Evolutionary conservation across 768 basidiomycete species (phyloP).

Genomic region (Hysterangium stoloniferum): DNA sequence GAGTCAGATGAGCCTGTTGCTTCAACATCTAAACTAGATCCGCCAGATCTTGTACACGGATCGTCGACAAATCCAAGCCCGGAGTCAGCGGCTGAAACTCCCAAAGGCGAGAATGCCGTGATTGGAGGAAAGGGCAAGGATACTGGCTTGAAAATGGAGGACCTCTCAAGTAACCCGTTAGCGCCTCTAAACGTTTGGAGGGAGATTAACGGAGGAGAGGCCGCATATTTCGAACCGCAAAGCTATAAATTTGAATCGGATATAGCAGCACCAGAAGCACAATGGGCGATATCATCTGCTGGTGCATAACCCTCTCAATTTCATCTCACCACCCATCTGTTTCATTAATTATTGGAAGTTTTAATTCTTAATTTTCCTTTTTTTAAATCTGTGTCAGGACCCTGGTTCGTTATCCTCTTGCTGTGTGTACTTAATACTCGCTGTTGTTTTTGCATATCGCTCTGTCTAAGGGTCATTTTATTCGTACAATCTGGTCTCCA

Average conservation of each 20-base stretch:
- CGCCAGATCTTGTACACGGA: constrained; percentile 63
- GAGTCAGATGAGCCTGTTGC: constrained; percentile 48
- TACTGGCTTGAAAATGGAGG: constrained; percentile 35
- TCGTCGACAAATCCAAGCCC: constrained; percentile 75
- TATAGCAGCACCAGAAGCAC: constrained; percentile 57
- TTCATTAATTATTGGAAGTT: constrained; percentile 4
- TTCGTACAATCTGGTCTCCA: background rate
- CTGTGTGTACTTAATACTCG: constrained; percentile 12
- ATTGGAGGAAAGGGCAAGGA: constrained; percentile 17
- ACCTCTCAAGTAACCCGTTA: constrained; percentile 30
- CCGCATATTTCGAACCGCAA: constrained; percentile 48
- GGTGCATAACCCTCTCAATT: constrained; percentile 6
- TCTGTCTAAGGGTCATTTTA: background rate
- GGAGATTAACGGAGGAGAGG: constrained; percentile 72
- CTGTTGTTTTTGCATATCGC: constrained; percentile 5
- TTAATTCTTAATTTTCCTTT: constrained; percentile 1
- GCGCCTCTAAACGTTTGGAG: constrained; percentile 50
- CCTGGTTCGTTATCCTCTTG: constrained; percentile 1
- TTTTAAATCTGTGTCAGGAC: constrained; percentile 9
- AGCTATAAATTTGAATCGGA: constrained; percentile 70
- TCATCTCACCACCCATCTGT: background rate
- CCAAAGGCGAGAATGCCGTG: constrained; percentile 31
- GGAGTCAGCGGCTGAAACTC: constrained; percentile 61
- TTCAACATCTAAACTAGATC: constrained; percentile 54
- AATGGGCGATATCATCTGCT: constrained; percentile 57